Evolutionary conservation across 768 basidiomycete genomes (phyloP).

Genomic region (Suillus paluster): DNA sequence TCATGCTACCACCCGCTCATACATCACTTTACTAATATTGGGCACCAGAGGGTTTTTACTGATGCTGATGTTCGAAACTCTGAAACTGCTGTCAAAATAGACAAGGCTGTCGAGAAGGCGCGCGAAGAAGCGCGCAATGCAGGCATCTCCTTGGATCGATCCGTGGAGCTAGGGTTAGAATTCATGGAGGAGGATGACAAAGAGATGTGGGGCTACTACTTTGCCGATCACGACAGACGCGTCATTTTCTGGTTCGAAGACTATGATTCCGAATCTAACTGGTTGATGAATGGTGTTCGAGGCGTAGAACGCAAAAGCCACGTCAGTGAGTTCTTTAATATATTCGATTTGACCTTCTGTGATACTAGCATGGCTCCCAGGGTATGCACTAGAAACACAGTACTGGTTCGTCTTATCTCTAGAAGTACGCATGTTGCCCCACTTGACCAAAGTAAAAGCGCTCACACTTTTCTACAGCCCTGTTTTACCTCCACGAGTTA

Average conservation of each 20-base stretch:
- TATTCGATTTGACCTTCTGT: background rate
- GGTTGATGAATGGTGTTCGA: background rate
- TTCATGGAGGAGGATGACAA: background rate
- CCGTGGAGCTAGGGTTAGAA: background rate
- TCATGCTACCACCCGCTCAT: background rate
- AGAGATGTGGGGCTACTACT: conserved; percentile 1
- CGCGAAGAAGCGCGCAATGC: background rate
- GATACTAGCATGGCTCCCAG: background rate
- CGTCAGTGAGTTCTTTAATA: background rate
- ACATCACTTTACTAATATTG: background rate
- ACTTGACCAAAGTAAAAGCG: background rate
- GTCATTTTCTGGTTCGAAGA: background rate
- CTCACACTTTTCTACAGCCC: background rate
- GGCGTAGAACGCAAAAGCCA: background rate
- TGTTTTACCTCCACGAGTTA: background rate
- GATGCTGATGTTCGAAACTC: background rate
- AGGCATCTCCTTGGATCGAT: rapidly evolving
- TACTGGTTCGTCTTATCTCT: background rate
- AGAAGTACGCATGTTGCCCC: background rate
- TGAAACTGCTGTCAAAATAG: background rate
- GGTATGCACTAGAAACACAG: background rate
- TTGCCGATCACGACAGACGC: background rate
- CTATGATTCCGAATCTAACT: background rate
- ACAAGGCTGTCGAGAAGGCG: background rate
- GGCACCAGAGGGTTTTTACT: background rate